phyloP scores from a whole-genome alignment of 306 rosid species.

The Trifolium subterraneum region DNA sequence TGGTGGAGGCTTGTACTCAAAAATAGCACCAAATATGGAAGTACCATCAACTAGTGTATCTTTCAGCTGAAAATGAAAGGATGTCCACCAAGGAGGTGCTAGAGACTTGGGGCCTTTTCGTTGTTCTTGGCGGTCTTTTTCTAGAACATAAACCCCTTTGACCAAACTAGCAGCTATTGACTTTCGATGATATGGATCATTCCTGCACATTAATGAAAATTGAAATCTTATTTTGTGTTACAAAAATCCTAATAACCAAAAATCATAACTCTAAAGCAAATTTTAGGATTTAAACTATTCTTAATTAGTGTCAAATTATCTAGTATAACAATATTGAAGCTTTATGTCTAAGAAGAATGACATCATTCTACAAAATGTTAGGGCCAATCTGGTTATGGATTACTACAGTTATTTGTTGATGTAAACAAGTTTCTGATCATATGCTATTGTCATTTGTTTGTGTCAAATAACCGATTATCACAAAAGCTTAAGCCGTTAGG shows the following conservation, averaged over 20 bases:
- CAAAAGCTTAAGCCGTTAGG: no score
- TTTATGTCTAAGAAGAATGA: constrained; percentile 11
- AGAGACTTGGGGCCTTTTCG: constrained; percentile 69
- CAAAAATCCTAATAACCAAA: constrained; percentile 22
- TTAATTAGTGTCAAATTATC: no score
- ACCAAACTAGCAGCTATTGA: constrained; percentile 94
- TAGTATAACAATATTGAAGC: not conserved
- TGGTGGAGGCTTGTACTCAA: constrained; percentile 73
- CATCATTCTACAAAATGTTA: not conserved
- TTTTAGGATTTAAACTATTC: not conserved
- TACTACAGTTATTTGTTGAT: no score
- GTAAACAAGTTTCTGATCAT: not conserved
- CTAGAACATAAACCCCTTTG: constrained; percentile 81
- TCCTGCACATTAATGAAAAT: constrained; percentile 54
- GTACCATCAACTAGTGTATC: constrained; percentile 68
- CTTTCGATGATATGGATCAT: constrained; percentile 62
- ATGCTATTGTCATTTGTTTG: no score
- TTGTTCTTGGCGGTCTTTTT: constrained; percentile 73
- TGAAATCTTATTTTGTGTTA: not conserved
- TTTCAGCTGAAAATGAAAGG: constrained; percentile 74
- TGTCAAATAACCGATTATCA: no score
- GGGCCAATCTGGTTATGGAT: no score
- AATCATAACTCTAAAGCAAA: not conserved
- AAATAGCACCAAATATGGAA: constrained; percentile 85
- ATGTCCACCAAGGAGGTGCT: constrained; percentile 87